Percentiles rank a stretch among this genome's conserved stretches.
Conservation (phyloP, 306 rosid species). For the Delonix regia region DNA sequence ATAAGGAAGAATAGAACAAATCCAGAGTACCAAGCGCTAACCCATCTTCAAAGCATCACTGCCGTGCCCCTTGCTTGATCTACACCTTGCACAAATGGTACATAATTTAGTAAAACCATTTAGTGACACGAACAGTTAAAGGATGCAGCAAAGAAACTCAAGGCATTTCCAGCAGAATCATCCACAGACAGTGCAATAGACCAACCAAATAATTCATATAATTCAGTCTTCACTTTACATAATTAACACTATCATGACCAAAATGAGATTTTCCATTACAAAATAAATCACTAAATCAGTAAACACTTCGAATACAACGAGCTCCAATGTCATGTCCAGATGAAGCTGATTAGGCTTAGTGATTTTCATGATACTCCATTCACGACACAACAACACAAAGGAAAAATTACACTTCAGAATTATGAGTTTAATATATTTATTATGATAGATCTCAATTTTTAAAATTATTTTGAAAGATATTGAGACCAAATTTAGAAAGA, state of each 20-base stretch:
- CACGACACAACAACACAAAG: too few species aligned
- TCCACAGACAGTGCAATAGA: constrained; percentile 17
- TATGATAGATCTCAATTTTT: too few species aligned
- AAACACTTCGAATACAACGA: not conserved
- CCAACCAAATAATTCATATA: constrained; percentile 6
- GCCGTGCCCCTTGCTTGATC: constrained; percentile 54
- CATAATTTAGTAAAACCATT: constrained; percentile 29
- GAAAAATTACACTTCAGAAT: too few species aligned
- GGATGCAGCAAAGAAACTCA: constrained; percentile 1
- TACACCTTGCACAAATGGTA: constrained; percentile 65
- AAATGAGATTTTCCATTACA: not conserved
- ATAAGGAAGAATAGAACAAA: constrained; percentile 3
- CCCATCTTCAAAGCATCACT: constrained; percentile 55
- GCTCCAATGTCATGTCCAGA: not conserved
- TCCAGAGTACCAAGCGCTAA: constrained; percentile 39
- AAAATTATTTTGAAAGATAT: too few species aligned
- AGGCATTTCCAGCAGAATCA: constrained; percentile 23
- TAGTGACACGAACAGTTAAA: constrained; percentile 2
- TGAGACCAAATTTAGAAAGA: too few species aligned
- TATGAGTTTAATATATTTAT: too few species aligned
- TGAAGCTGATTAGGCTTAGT: not conserved
- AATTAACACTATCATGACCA: not conserved
- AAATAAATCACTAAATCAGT: not conserved
- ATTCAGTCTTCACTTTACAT: not conserved
- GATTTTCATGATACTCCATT: too few species aligned